Evolutionary conservation across 2,329 filamentous ascomycete genomes (phyloP).

Genomic region (Ophiostoma tasmaniense): DNA sequence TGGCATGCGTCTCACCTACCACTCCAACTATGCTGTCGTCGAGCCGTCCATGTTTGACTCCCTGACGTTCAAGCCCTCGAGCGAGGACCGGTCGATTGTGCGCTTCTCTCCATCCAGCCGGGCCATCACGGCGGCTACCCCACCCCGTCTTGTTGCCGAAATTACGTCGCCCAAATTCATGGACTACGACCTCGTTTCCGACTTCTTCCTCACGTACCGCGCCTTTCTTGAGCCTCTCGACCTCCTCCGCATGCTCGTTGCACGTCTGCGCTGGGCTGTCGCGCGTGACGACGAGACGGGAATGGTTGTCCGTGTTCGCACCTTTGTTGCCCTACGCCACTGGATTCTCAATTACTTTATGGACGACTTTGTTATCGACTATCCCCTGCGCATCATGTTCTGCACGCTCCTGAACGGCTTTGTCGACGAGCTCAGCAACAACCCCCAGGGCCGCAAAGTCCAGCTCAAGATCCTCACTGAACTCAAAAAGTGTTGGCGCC

Average conservation of each 20-base stretch:
- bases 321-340: slow-evolving; percentile 89
- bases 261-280: slow-evolving; percentile 80
- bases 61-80: slow-evolving; percentile 68
- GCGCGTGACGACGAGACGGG: slow-evolving; percentile 72
- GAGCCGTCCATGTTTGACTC: slow-evolving; percentile 74
- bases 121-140: slow-evolving; percentile 80
- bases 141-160: slow-evolving; percentile 83
- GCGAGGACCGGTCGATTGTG: slow-evolving; percentile 72
- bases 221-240: slow-evolving; percentile 71
- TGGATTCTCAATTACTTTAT: slow-evolving; percentile 98
- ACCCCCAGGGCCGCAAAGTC: slow-evolving; percentile 39
- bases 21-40: slow-evolving; percentile 44
- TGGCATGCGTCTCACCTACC: slow-evolving; percentile 27
- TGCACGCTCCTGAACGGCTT: slow-evolving; percentile 71
- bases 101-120: slow-evolving; percentile 64
- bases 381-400: slow-evolving; percentile 65
- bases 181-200: slow-evolving; percentile 92
- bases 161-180: slow-evolving; percentile 94
- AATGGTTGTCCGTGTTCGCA: slow-evolving; percentile 87
- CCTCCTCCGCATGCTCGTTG: slow-evolving; percentile 74
- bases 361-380: slow-evolving; percentile 81
- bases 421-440: slow-evolving; percentile 45
- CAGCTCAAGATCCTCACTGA: slow-evolving; percentile 82
- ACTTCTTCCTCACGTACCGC: slow-evolving; percentile 95
- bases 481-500: slow-evolving; percentile 93